Conservation (phyloP, 2,329 filamentous ascomycete genomes). For the Cercospora berteroae region DNA sequence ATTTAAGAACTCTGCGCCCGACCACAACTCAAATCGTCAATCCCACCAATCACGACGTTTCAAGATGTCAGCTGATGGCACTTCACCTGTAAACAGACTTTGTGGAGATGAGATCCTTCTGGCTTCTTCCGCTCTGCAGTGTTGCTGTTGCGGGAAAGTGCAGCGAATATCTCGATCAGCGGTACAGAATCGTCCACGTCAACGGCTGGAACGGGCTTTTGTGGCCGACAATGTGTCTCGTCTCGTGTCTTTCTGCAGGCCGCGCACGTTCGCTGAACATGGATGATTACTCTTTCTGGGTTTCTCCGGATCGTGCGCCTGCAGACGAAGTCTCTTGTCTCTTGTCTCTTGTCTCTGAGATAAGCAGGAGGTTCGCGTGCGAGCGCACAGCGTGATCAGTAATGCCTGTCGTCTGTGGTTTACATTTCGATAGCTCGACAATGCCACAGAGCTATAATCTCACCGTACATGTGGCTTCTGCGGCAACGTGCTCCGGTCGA, state of each 20-base stretch:
- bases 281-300: background rate
- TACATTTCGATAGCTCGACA: background rate
- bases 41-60: background rate
- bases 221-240: background rate
- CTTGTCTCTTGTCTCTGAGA: background rate
- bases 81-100: background rate
- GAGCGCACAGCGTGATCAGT: background rate
- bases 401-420: background rate
- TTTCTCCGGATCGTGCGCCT: background rate
- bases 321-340: background rate
- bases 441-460: background rate
- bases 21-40: background rate
- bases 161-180: conserved; percentile 5
- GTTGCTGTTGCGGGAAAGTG: background rate
- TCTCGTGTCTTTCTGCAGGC: background rate
- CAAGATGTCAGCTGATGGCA: conserved; percentile 1
- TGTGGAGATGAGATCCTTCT: conserved; percentile 7
- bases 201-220: background rate
- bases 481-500: background rate
- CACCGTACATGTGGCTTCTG: background rate
- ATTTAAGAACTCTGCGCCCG: conserved; percentile 7
- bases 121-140: background rate
- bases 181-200: conserved; percentile 9
- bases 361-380: background rate
- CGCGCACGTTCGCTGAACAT: background rate